These are phyloP conservation scores for Actinomucor elegans DNA, from an alignment of 371 early-diverging fungal genomes.

Conservation along the genomic window DNA sequence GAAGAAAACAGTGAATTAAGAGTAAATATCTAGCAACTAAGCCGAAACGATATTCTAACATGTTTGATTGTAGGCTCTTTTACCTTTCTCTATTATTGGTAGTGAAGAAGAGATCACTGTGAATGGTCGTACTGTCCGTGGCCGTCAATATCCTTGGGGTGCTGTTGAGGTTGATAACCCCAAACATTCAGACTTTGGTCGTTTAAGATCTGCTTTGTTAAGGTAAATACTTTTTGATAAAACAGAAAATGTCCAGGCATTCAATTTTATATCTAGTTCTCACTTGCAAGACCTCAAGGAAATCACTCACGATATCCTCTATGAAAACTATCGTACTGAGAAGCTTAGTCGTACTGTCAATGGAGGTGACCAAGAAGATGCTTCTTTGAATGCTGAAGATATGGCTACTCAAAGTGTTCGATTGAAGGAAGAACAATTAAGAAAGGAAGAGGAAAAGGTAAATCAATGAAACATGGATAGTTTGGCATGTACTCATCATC, in stretches of 20 bases:
- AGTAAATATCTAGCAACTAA: slow-evolving; percentile 12
- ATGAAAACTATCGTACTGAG: slow-evolving; percentile 91
- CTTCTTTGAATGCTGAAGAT: slow-evolving; percentile 50
- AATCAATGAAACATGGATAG: not conserved
- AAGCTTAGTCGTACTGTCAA: slow-evolving; percentile 76
- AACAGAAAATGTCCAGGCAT: no score
- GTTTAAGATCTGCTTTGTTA: slow-evolving; percentile 89
- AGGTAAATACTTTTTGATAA: slow-evolving; percentile 49
- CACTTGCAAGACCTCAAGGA: slow-evolving; percentile 94
- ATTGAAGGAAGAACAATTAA: slow-evolving; percentile 63
- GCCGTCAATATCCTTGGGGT: slow-evolving; percentile 99
- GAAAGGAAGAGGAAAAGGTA: slow-evolving; percentile 64
- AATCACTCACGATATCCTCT: slow-evolving; percentile 80
- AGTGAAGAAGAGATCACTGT: slow-evolving; percentile 89
- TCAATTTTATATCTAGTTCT: slow-evolving; percentile 56
- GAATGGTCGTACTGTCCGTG: slow-evolving; percentile 80
- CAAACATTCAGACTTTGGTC: slow-evolving; percentile 96
- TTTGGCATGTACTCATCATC: not conserved
- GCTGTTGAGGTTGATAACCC: slow-evolving; percentile 91
- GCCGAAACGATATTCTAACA: no score
- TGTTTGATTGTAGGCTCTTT: slow-evolving; percentile 47
- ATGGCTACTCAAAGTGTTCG: slow-evolving; percentile 51
- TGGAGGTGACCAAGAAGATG: slow-evolving; percentile 49
- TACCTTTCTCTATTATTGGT: slow-evolving; percentile 98
- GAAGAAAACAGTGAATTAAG: slow-evolving; percentile 95